Evolutionary conservation across 2,329 filamentous ascomycete species (phyloP).

Genomic region (Penicillium sp.): DNA sequence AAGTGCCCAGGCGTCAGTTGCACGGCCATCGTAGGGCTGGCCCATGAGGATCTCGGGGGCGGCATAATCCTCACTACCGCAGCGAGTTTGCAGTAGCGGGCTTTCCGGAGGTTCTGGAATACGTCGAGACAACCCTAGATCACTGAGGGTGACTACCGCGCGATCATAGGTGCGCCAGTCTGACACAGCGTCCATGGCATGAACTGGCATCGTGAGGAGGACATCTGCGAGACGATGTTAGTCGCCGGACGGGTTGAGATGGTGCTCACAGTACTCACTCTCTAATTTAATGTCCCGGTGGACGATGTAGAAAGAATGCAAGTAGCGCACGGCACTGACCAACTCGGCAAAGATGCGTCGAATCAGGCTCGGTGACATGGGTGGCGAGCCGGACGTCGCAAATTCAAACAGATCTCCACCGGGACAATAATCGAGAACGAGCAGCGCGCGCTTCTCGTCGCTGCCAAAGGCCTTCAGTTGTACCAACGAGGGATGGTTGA

Average conservation of each 20-base stretch:
- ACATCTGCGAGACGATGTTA: slow-evolving; percentile 61
- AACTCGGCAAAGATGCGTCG: slow-evolving; percentile 87
- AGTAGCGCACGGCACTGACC: slow-evolving; percentile 77
- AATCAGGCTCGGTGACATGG: slow-evolving; percentile 67
- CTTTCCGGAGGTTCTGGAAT: slow-evolving; percentile 71
- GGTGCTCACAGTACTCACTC: slow-evolving; percentile 60
- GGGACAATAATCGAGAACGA: slow-evolving; percentile 87
- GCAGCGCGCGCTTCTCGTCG: slow-evolving; percentile 73
- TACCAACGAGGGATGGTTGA: slow-evolving; percentile 85
- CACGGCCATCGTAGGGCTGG: slow-evolving; percentile 86
- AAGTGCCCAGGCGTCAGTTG: slow-evolving; percentile 91
- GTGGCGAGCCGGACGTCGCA: slow-evolving; percentile 67
- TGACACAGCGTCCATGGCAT: slow-evolving; percentile 62
- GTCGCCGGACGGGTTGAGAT: slow-evolving; percentile 3
- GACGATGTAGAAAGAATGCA: slow-evolving; percentile 82
- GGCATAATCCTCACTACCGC: slow-evolving; percentile 94
- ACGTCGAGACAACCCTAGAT: slow-evolving; percentile 82
- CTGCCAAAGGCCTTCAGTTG: slow-evolving; percentile 90
- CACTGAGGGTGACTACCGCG: slow-evolving; percentile 82
- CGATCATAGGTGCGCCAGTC: slow-evolving; percentile 75
- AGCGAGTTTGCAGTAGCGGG: slow-evolving; percentile 86
- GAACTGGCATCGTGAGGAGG: slow-evolving; percentile 75
- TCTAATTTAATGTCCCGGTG: slow-evolving; percentile 98
- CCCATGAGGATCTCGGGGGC: slow-evolving; percentile 95
- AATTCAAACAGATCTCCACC: slow-evolving; percentile 95